Conservation (phyloP, 148 eudicot genomes). For the Rhododendron ovatum region DNA sequence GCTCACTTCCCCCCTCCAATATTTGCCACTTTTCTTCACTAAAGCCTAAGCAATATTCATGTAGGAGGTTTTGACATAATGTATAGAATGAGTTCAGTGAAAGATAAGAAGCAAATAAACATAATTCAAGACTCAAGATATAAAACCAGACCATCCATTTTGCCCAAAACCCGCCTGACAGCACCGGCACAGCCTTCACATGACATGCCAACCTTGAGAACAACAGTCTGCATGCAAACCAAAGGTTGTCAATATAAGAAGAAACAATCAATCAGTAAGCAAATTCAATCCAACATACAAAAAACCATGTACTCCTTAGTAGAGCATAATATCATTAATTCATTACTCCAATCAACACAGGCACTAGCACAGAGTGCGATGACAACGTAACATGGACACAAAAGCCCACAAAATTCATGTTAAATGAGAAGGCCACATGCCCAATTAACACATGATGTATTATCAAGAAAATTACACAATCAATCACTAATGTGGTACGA, state of each 20-base stretch:
- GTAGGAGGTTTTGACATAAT: neutral
- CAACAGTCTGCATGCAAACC: constrained; percentile 57
- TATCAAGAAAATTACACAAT: neutral
- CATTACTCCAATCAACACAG: neutral
- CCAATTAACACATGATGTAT: neutral
- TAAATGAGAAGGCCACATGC: neutral
- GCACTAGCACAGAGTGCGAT: neutral
- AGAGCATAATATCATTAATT: neutral
- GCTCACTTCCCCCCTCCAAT: neutral
- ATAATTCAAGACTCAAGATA: neutral
- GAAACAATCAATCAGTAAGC: neutral
- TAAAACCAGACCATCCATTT: constrained; percentile 73
- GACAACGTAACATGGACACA: neutral
- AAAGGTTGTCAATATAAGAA: neutral
- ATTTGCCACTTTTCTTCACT: neutral
- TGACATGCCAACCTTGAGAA: constrained; percentile 87
- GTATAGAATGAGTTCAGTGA: neutral
- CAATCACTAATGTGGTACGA: neutral
- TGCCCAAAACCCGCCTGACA: constrained; percentile 73
- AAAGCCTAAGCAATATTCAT: neutral
- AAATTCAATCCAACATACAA: neutral
- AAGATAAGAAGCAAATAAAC: neutral
- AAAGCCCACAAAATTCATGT: neutral
- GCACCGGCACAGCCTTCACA: constrained; percentile 92
- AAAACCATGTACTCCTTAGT: neutral